Evolutionary conservation across 345 rosid species (phyloP).

Genomic region (Populus alba): DNA sequence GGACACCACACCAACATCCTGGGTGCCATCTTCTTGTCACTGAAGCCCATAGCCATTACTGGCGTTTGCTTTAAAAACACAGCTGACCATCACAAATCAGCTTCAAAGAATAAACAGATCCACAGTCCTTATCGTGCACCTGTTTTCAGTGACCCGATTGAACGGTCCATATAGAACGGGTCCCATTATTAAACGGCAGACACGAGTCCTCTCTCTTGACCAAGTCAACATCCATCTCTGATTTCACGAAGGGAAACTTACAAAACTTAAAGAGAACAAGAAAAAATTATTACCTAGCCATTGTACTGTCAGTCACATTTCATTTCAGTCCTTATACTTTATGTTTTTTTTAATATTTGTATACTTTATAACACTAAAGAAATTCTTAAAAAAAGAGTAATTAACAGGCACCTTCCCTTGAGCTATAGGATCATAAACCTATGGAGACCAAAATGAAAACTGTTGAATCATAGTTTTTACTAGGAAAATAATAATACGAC

Average conservation of each 20-base stretch:
- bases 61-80: neutral
- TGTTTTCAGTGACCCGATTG: conserved; percentile 1
- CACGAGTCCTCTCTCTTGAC: neutral
- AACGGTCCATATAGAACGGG: neutral
- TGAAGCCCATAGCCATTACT: neutral
- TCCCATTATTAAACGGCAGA: neutral
- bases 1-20: neutral
- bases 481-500: neutral
- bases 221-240: no score
- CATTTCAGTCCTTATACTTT: neutral
- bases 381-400: no score
- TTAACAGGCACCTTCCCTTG: no score
- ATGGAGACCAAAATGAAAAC: neutral
- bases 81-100: neutral
- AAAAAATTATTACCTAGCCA: neutral
- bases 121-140: neutral
- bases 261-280: no score
- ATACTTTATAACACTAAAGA: no score
- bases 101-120: neutral
- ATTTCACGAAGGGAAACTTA: neutral
- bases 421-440: neutral
- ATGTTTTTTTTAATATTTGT: no score
- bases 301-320: neutral
- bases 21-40: neutral
- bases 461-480: neutral